Evolutionary conservation across 805 yeast genomes (phyloP).

Genomic region (Candida maltosa): DNA sequence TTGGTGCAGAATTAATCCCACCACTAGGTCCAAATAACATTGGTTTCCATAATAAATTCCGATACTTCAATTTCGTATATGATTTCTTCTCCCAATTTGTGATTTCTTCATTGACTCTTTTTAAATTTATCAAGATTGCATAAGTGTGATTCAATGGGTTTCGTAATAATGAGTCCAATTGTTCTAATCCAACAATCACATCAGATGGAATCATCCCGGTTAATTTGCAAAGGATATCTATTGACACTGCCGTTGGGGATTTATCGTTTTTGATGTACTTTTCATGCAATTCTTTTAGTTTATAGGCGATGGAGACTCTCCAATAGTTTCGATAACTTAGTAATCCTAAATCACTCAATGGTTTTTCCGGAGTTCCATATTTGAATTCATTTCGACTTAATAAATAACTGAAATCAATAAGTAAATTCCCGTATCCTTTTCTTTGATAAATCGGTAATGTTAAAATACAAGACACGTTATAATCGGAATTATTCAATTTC

Average conservation of each 20-base stretch:
- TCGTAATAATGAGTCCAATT: conserved; percentile 56
- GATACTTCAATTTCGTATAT: conserved; percentile 50
- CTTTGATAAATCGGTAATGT: conserved; percentile 87
- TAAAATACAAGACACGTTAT: conserved; percentile 86
- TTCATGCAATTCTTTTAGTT: conserved; percentile 28
- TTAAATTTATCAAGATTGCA: conserved; percentile 51
- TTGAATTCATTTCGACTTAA: conserved; percentile 71
- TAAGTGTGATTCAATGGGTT: conserved; percentile 45
- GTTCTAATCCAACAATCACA: conserved; percentile 83
- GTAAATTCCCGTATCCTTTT: conserved; percentile 82
- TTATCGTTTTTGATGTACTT: conserved; percentile 11
- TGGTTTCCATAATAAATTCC: conserved; percentile 72
- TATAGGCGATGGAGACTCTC: conserved; percentile 62
- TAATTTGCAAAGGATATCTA: conserved; percentile 58
- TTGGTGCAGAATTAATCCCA: conserved; percentile 66
- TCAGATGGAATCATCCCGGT: conserved; percentile 90
- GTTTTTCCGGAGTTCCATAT: conserved; percentile 93
- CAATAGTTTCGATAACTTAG: conserved; percentile 85
- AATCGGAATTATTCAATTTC: conserved; percentile 66
- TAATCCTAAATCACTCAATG: conserved; percentile 82
- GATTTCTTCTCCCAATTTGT: conserved; percentile 51
- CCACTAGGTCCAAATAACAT: conserved; percentile 83
- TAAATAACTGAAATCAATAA: conserved; percentile 86
- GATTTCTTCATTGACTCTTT: conserved; percentile 39
- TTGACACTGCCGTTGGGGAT: conserved; percentile 33